phyloP scores from a whole-genome alignment of 1,284 basidiomycete species.

The Rhodotorula glutinis region DNA sequence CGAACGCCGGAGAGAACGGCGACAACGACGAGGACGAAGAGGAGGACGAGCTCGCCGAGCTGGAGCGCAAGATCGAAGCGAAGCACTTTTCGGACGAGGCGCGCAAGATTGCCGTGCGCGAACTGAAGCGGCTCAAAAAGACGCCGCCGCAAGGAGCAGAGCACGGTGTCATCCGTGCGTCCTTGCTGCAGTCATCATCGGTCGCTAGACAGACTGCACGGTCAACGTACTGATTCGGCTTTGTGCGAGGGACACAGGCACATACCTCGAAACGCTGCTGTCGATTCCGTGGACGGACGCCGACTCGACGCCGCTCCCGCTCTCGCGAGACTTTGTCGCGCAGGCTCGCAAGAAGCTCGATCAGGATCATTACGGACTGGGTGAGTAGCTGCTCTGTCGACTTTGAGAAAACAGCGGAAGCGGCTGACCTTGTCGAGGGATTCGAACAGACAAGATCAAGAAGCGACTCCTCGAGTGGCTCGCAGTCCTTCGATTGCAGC shows the following conservation, averaged over 20 bases:
- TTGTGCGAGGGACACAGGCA: too few species aligned
- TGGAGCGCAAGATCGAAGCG: slow-evolving; percentile 39
- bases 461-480: slow-evolving; percentile 52
- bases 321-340: slow-evolving; percentile 36
- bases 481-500: slow-evolving; percentile 51
- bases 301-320: slow-evolving; percentile 25
- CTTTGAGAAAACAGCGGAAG: background rate
- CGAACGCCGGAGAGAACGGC: background rate
- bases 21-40: slow-evolving; percentile 39
- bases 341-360: slow-evolving; percentile 45
- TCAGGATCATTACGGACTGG: slow-evolving; percentile 51
- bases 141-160: slow-evolving; percentile 43
- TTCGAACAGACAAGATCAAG: slow-evolving; percentile 49
- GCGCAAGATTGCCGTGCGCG: slow-evolving; percentile 38
- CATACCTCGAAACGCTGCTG: slow-evolving; percentile 43
- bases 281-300: slow-evolving; percentile 38
- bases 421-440: background rate
- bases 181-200: background rate
- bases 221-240: too few species aligned
- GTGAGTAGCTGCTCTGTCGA: background rate
- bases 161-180: slow-evolving; percentile 40
- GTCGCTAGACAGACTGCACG: too few species aligned
- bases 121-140: slow-evolving; percentile 43
- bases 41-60: slow-evolving; percentile 40
- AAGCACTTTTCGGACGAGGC: slow-evolving; percentile 42